Evolutionary conservation across 2,329 filamentous ascomycete genomes (phyloP), one percentile per base, ranked within the genome.

Genomic region (Colletotrichum magnum): DNA sequence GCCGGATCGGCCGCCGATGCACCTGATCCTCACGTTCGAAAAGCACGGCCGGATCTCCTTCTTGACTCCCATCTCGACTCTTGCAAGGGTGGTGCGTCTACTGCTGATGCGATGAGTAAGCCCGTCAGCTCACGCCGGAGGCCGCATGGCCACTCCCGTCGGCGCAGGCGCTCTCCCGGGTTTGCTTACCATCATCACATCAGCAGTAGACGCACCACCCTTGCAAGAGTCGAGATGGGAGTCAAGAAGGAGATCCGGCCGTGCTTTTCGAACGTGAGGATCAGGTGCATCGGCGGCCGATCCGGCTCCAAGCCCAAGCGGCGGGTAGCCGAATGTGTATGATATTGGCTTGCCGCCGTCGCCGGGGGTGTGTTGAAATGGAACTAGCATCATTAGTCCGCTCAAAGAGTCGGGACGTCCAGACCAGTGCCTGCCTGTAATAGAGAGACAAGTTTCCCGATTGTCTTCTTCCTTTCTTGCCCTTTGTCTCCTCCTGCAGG

Each of bases 401-500:
- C 32, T 36, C 7, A 36, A 36, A 36, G 32, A 36, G 32, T n/a
- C 15, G 41, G 13, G 7, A 15, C 10, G 13, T 13, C 41, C 13
- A 4, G 41, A 12, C 41, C 41, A 43, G 41, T n/a, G 41, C 41
- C 12, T 43, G 41, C 16, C 36, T 7, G 36, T 39, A 5, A 36
- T 9, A 32, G 32, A 32, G 41, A 24, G 21, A 24, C 21, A 24
- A 24, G 21, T 7, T n/a, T 41, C 41, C 56, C 26, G 45, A 10
- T 41, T 21, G 26, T 10, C 28, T 12, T 54, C 5, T 21, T 32
- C 28, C 16, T 59, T n/a, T 47, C 36, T 12, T n/a, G 4, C 18
- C 47, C 26, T 51, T 24, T 59, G 28, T 59, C 57, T 26, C 13
- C n/a, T 59, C 28, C 57, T 21, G 45, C 57, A 39, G 26, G 32